Base-by-base conservation (phyloP, 1,139 yeast species). In the Ogataea hybrid region DNA sequence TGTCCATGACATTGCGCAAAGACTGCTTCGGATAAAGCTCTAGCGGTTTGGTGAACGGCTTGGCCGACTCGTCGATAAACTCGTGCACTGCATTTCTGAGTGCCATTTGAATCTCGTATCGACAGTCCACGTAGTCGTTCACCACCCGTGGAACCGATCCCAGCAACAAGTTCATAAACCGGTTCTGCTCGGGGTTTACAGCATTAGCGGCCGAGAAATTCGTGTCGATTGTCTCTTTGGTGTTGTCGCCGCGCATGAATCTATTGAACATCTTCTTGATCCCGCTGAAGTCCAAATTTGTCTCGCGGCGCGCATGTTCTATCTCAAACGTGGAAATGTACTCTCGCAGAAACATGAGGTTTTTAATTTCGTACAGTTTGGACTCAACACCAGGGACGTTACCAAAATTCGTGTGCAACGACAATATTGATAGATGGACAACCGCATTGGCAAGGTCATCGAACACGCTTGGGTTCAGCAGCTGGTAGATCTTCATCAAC, bases 371-470 rank as follows among this genome's bases (percentile, higher is more conserved):
- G 51, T 81, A 84, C 32, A 90, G 65, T 47, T 78, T 76, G 0
- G 86, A 74, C 52, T 84, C 92, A 6, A 73, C 61, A 39, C 72
- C 54, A 42, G 64, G 39, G 47, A 73, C 64, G 48, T 65, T 47
- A 1, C 60, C 67, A 51, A 74, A 77, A 6, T 85, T 86, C 54
- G 57, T 69, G 60, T 67, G 75, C 60, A 73, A 71, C 23, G 79
- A 84, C 39, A 67, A 61, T 29, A 90, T 74, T 53, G 95, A 84
- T 36, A 84, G 77, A 57, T 87, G 96, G 5, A 90, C 87, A 44
- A 88, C 81, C 42, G 84, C 79, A 59, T 89, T 96, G 0, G 97
- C 96, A 49, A 90, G 65, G 57, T 88, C 96, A 57, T 89, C 96
- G 65, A 90, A 90, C 1, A 89, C 86, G 8, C 77, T 69, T 1